These are phyloP conservation scores for Kodamaea derodonti DNA, from an alignment of 1,139 yeast genomes.

Conservation along the genomic window DNA sequence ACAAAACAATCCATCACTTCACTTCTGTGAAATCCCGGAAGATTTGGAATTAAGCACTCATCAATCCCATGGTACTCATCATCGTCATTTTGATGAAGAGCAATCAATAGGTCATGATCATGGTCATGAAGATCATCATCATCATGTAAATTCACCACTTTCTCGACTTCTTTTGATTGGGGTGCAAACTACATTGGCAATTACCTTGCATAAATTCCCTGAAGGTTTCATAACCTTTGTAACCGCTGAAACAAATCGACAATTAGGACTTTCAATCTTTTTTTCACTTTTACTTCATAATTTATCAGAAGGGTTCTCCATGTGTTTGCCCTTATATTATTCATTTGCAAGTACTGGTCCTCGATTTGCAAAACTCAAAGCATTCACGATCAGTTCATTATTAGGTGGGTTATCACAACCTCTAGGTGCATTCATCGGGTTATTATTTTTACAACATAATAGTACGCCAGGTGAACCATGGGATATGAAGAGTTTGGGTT, in stretches of 20 bases:
- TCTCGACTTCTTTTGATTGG: conserved; percentile 81
- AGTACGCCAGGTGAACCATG: conserved; percentile 30
- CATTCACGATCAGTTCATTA: conserved; percentile 59
- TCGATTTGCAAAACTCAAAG: conserved; percentile 48
- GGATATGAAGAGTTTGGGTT: conserved; percentile 31
- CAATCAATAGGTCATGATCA: conserved; percentile 9
- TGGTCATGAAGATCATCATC: conserved; percentile 56
- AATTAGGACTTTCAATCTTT: conserved; percentile 75
- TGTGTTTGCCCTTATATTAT: conserved; percentile 85
- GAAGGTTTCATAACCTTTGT: conserved; percentile 90
- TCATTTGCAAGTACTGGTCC: conserved; percentile 37
- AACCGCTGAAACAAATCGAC: conserved; percentile 69
- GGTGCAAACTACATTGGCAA: conserved; percentile 82
- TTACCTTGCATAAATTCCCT: conserved; percentile 86
- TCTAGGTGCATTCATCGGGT: conserved; percentile 77
- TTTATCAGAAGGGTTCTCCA: conserved; percentile 91
- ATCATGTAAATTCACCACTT: conserved; percentile 72
- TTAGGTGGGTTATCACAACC: conserved; percentile 89
- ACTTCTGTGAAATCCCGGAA: conserved; percentile 39
- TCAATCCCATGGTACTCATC: conserved; percentile 6
- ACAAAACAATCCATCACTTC: conserved; percentile 18
- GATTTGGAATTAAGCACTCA: conserved; percentile 6
- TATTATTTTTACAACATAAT: conserved; percentile 37
- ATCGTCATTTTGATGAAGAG: conserved; percentile 4
- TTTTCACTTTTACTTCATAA: conserved; percentile 84